Evolutionary conservation across 2,329 filamentous ascomycete genomes (phyloP), one percentile per base, ranked within the genome.

Genomic region (Pestalotiopsis sp.): DNA sequence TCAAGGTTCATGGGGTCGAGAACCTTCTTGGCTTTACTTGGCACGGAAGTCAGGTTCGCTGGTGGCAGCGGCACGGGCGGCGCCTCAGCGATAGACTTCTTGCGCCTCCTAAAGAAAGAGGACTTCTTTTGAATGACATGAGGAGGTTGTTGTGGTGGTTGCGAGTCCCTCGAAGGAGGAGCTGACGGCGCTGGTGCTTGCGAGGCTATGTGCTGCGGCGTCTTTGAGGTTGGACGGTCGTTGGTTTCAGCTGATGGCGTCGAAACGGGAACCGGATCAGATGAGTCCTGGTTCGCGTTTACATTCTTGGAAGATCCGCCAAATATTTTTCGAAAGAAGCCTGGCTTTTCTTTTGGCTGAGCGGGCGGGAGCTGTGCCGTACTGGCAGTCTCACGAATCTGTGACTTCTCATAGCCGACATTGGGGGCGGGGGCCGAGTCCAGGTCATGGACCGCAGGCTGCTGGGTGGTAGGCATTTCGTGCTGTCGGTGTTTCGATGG

Each of bases 291-390:
- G 36, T 74, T 67, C 75, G 75, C 71, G 76, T 78, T 71, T 7
- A 78, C 84, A 63, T 81, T 87, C 77, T 87, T 92, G 45, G 92
- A 89, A 11, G 91, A 92, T 59, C 92, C 93, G 83, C 92, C 93
- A 83, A 98, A 98, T 52, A 98, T 93, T 71, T 95, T 90, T 74
- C 94, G 90, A 84, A 98, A 98, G 84, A 99, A 98, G 23, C 96
- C 95, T 9, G 89, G 93, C 68, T 90, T 90, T 76, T 94, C 91
- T 77, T 92, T 93, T 66, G 84, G 78, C 68, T 80, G 81, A 74
- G 83, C 73, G 79, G 83, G 71, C n/a, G 62, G 58, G 6, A 13
- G 12, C 7, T 14, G 25, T 57, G 59, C 27, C 76, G 82, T 71
- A 80, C 80, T 71, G 76, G 82, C 70, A 78, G 79, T 70, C 78